Evolutionary conservation across 495 filamentous ascomycete species (phyloP), one percentile per base, ranked within the genome.

Genomic region (Lichenothelia convexa): DNA sequence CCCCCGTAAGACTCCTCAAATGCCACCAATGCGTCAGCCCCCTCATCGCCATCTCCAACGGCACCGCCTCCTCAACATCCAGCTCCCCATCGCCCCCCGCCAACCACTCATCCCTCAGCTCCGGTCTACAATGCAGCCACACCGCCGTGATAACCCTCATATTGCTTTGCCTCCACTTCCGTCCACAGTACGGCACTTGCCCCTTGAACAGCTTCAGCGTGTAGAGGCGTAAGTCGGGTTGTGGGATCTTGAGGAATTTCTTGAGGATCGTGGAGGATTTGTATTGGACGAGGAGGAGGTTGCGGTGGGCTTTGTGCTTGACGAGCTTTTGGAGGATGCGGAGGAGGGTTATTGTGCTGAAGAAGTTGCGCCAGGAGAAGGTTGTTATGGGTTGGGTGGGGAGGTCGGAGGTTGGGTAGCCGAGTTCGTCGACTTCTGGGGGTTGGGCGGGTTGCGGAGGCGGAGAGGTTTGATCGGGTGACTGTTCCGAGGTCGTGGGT

Each of bases 131-230:
- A 57, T 93, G 81, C 21, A 97, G 61, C 47, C 93, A 97, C 2
- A 95, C 80, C 15, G 84, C 86, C 0, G 89, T 97, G 52, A 97
- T 97, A 45, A 95, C 86, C 35, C 86, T 78, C 89, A 97, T 97
- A 53, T 97, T 94, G 37, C 74, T 73, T 62, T 97, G 89, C 13
- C 89, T 74, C 89, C 89, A 97, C 59, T 97, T 97, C 11, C 89
- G 75, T 15, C 89, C 87, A 55, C 89, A 95, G 60, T 91, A 97
- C 11, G 89, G 89, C 1, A 95, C 89, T 50, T 95, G 91, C 39
- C 80, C 83, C 56, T 97, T 97, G 73, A 94, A 93, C 0, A 97
- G 70, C 51, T 97, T 97, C 48, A 97, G 73, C 24, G 87, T 92
- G 60, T 94, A 94, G 19, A 87, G 73, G 5, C 91, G 77, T 15